A percentile compares a stretch with the other conserved stretches of the same genome.
phyloP scores from a whole-genome alignment of 352 stramenopile genomes.

The Phytophthora crassamura region DNA sequence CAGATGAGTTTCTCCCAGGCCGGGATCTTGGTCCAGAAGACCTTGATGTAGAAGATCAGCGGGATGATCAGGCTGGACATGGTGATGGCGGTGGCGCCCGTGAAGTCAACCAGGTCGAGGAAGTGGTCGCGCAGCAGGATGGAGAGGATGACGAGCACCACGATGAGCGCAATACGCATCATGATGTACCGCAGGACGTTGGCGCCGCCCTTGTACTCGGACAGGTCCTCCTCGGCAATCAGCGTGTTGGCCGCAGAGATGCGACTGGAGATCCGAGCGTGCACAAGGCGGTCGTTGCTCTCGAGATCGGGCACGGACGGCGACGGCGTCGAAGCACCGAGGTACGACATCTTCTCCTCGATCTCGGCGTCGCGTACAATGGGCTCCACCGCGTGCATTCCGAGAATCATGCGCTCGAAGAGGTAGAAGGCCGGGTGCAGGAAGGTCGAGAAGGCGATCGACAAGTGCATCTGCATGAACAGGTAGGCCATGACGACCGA shows the following conservation, averaged over 20 bases:
- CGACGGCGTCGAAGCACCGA: constrained; percentile 26
- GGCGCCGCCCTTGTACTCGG: constrained; percentile 41
- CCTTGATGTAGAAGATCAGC: constrained; percentile 59
- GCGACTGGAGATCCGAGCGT: constrained; percentile 8
- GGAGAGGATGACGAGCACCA: constrained; percentile 40
- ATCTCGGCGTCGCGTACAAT: constrained; percentile 1
- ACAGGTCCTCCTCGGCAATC: constrained; percentile 37
- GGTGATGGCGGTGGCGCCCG: constrained; percentile 49
- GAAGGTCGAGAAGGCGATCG: constrained; percentile 32
- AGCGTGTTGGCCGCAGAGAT: constrained; percentile 22
- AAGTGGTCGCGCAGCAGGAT: constrained; percentile 57
- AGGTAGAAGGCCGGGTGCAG: constrained; percentile 41
- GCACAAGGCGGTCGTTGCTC: constrained; percentile 22
- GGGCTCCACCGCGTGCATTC: constrained; percentile 29
- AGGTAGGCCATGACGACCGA: constrained; percentile 33
- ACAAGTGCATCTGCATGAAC: constrained; percentile 41
- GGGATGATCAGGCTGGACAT: constrained; percentile 54
- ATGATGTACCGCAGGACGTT: constrained; percentile 45
- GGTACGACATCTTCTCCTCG: constrained; percentile 45
- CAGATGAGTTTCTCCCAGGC: constrained; percentile 50
- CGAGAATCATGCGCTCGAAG: constrained; percentile 32
- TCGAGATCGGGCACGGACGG: constrained; percentile 27
- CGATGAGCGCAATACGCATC: constrained; percentile 45
- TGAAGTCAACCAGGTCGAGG: constrained; percentile 57
- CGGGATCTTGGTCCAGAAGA: constrained; percentile 48